Percentiles rank a stretch among this genome's conserved stretches.
Evolutionary conservation across 345 rosid species (phyloP).

Genomic region (Pseudoturritis turrita): DNA sequence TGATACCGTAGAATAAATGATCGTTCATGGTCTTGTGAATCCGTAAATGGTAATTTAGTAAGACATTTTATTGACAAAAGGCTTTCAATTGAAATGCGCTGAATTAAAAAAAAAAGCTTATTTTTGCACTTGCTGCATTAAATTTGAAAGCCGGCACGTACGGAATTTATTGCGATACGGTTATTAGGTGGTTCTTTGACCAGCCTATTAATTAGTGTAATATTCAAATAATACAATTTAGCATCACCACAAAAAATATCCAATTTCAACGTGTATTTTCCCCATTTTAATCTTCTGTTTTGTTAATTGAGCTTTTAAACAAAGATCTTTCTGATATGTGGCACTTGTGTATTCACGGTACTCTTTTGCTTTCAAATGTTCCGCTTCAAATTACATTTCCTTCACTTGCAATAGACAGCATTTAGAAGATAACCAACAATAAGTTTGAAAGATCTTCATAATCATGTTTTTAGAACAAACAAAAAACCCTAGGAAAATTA

Average conservation of each 20-base stretch:
- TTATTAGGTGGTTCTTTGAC: constrained; percentile 26
- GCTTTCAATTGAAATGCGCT: neutral
- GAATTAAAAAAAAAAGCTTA: neutral
- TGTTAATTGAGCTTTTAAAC: too few species aligned
- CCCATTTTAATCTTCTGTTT: too few species aligned
- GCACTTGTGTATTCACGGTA: too few species aligned
- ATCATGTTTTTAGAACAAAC: too few species aligned
- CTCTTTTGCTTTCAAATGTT: neutral
- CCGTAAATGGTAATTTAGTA: neutral
- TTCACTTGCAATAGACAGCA: too few species aligned
- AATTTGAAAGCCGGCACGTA: constrained; percentile 9
- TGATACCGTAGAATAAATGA: neutral
- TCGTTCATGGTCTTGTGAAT: neutral
- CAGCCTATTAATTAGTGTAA: neutral
- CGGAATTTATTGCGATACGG: constrained; percentile 14
- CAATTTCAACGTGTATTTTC: neutral
- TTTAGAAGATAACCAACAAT: too few species aligned
- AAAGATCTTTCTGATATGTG: too few species aligned
- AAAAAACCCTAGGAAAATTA: too few species aligned
- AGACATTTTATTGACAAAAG: neutral
- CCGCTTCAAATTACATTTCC: neutral
- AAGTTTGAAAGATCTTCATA: too few species aligned
- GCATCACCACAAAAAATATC: neutral
- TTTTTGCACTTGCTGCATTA: constrained; percentile 1
- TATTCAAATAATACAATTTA: neutral